Percentiles rank a stretch among this genome's conserved stretches.
These are phyloP conservation scores for Cydonia oblonga DNA, from an alignment of 331 rosid genomes.

Conservation along the genomic window DNA sequence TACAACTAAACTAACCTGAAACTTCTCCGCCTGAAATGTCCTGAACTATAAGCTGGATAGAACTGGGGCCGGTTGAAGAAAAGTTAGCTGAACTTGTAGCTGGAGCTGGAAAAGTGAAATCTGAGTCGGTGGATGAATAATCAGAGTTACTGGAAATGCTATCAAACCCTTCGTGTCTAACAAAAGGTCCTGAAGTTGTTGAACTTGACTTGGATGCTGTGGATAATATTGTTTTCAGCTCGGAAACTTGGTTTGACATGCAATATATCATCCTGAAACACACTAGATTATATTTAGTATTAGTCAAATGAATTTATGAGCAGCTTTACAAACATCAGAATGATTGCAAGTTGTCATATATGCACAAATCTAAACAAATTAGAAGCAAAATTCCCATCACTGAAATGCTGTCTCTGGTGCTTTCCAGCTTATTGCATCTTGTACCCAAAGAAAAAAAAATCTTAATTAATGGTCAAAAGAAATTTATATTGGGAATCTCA, in stretches of 20 bases:
- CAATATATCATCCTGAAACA: constrained; percentile 89
- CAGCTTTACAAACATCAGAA: constrained; percentile 1
- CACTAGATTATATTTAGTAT: constrained; percentile 63
- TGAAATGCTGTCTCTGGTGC: background rate
- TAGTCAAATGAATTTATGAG: constrained; percentile 37
- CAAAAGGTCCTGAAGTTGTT: constrained; percentile 45
- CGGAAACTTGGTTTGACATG: constrained; percentile 80
- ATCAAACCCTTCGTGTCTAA: constrained; percentile 31
- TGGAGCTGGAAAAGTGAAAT: constrained; percentile 59
- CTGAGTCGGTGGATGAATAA: constrained; percentile 63
- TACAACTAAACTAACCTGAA: constrained; percentile 48
- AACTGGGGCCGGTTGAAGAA: constrained; percentile 23
- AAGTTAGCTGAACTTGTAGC: constrained; percentile 25
- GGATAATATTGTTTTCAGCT: constrained; percentile 53
- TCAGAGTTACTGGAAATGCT: constrained; percentile 76
- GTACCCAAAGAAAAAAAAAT: background rate
- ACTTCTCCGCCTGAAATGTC: constrained; percentile 59
- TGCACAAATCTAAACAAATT: background rate
- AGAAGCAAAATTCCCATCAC: background rate
- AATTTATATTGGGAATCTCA: background rate
- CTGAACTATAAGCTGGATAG: constrained; percentile 50
- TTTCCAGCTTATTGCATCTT: background rate
- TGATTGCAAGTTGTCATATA: background rate
- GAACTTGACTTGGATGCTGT: constrained; percentile 62
- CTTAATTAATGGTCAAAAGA: background rate